Percentiles rank a stretch among this genome's conserved stretches.
These are phyloP conservation scores for Colletotrichum sp. DNA, from an alignment of 2,329 filamentous ascomycete genomes.

Conservation along the genomic window DNA sequence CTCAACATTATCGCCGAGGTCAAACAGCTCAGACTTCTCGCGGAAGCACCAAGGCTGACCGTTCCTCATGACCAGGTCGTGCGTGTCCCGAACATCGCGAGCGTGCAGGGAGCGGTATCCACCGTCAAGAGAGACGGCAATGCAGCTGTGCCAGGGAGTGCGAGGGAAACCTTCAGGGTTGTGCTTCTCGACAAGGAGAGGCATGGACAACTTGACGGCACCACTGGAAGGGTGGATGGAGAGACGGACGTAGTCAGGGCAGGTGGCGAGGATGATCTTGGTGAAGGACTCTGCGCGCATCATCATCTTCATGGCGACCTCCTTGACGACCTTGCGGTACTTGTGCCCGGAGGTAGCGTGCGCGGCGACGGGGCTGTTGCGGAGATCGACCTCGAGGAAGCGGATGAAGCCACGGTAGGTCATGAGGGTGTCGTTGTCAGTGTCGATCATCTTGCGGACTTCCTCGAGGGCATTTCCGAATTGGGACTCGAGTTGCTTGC, in stretches of 20 bases:
- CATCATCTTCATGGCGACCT: conserved; percentile 23
- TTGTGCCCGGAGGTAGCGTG: conserved; percentile 17
- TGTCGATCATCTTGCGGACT: conserved; percentile 20
- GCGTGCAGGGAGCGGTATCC: conserved; percentile 24
- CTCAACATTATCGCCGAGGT: conserved; percentile 19
- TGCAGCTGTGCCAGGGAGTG: conserved; percentile 37
- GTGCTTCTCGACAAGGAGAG: conserved; percentile 25
- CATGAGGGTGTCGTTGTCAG: conserved; percentile 22
- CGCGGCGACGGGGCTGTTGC: conserved; percentile 13
- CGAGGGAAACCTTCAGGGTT: conserved; percentile 24
- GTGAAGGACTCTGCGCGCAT: conserved; percentile 22
- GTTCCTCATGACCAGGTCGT: conserved; percentile 35
- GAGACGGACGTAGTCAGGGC: conserved; percentile 22
- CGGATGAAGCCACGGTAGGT: conserved; percentile 25
- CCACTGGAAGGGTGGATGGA: conserved; percentile 24
- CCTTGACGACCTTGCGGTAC: conserved; percentile 22
- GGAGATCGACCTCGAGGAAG: conserved; percentile 21
- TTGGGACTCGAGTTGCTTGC: conserved; percentile 14
- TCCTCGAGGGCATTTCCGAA: conserved; percentile 14
- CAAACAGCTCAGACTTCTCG: conserved; percentile 34
- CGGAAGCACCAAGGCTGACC: conserved; percentile 39
- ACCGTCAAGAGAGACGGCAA: conserved; percentile 36
- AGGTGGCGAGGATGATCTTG: conserved; percentile 20
- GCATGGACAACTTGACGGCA: conserved; percentile 23
- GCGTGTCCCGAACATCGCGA: conserved; percentile 26